Percentiles rank a stretch among this genome's conserved stretches.
These are phyloP conservation scores for Passiflora organensis DNA, from an alignment of 345 rosid genomes.

Conservation along the genomic window DNA sequence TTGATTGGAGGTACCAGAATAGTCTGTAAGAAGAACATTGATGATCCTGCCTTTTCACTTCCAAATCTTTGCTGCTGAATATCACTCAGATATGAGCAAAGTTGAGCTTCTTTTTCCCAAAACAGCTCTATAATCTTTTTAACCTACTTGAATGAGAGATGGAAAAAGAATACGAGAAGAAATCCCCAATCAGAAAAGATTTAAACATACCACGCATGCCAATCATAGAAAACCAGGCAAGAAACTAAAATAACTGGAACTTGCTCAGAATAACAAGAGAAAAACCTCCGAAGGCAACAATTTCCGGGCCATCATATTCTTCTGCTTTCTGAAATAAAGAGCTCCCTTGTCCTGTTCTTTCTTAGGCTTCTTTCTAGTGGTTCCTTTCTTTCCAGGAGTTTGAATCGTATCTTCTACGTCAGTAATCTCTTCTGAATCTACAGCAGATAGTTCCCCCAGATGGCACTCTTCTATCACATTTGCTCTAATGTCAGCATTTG, in stretches of 20 bases:
- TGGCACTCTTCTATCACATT: constrained; percentile 44
- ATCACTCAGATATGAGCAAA: constrained; percentile 73
- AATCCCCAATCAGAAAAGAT: background rate
- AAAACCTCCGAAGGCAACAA: constrained; percentile 74
- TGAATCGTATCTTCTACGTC: constrained; percentile 33
- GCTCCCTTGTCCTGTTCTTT: constrained; percentile 19
- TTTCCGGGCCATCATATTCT: constrained; percentile 29
- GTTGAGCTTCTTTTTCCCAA: constrained; percentile 77
- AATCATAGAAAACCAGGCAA: constrained; percentile 6
- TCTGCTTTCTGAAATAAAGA: constrained; percentile 37
- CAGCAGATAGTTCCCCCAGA: constrained; percentile 28
- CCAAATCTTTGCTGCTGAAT: constrained; percentile 58
- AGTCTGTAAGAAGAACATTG: constrained; percentile 75
- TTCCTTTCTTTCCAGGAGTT: constrained; percentile 25
- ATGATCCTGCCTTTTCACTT: constrained; percentile 34
- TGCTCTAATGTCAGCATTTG: constrained; percentile 33
- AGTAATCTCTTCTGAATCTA: constrained; percentile 28
- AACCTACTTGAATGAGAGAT: too few relatives aligned
- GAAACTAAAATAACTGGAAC: background rate
- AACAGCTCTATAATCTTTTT: constrained; percentile 46
- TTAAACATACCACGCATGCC: background rate
- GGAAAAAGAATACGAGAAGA: constrained; percentile 16
- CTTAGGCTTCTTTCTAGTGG: constrained; percentile 22
- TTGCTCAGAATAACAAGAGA: constrained; percentile 12
- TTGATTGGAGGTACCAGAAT: constrained; percentile 84